Evolutionary conservation across 2,329 filamentous ascomycete species (phyloP), one percentile per base, ranked within the genome.

Genomic region (Aspergillus novofumigatus): DNA sequence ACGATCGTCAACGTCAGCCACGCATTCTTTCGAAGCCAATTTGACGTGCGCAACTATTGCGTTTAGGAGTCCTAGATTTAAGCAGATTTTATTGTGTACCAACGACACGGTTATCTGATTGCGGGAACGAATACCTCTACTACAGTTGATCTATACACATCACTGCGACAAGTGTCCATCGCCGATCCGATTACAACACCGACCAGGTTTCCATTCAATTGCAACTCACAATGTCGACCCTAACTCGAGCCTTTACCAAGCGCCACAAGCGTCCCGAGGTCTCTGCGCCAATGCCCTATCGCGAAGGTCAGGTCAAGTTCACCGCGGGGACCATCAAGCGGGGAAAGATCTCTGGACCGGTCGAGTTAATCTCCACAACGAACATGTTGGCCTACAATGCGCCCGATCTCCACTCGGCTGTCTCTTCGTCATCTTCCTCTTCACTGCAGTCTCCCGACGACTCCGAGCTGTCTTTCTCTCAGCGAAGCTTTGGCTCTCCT

Each of bases 311-410:
- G 59, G 67, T 73, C 57, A 76, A 74, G 64, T 78, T 77, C 57
- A 69, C 73, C 32, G 68, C 77, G 8, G 77, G 75, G 29, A 76
- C 73, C 20, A 79, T 80, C 64, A 75, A 78, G 57, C 75, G 78
- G 51, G 74, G 69, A 59, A 75, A 77, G 60, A 99, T 99, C 71
- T 99, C 94, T 1, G 85, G 83, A 3, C 94, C 94, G 0, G 83
- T 96, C 53, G 87, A 92, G 74, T 83, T 99, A 61, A 81, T 97
- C 51, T 95, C 94, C 58, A 96, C 93, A 4, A 97, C 94, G 65
- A 99, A 97, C 76, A 91, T 95, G 84, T 87, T 97, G 54, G 92
- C 91, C 7, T 96, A 96, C 82, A 93, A 93, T 70, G 92, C 94
- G 9, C 93, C 93, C 52, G 89, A 97, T 70, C 86, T 97, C 60